Evolutionary conservation across 306 rosid genomes (phyloP).

Genomic region (Trifolium subterraneum): DNA sequence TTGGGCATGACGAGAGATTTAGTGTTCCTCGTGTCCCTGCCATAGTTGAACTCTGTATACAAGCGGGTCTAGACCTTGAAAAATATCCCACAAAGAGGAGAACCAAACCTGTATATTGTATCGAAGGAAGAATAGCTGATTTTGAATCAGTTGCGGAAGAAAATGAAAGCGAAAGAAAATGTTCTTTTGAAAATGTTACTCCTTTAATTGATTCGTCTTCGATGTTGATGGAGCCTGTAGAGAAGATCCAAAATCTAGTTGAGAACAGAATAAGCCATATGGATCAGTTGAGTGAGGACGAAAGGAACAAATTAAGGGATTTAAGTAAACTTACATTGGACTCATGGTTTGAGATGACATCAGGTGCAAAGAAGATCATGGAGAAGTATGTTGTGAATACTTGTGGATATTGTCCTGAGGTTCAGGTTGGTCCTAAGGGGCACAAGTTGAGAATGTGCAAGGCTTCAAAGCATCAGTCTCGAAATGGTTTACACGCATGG

Average conservation of each 20-base stretch:
- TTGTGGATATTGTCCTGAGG: constrained; percentile 86
- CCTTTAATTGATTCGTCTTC: constrained; percentile 31
- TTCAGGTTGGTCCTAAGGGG: constrained; percentile 88
- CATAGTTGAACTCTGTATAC: constrained; percentile 81
- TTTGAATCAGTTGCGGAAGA: constrained; percentile 59
- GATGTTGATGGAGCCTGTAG: constrained; percentile 34
- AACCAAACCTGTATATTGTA: constrained; percentile 75
- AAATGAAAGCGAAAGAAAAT: constrained; percentile 34
- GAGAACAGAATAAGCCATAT: constrained; percentile 38
- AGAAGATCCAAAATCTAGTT: constrained; percentile 38
- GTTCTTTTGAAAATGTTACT: constrained; percentile 26
- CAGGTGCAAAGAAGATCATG: constrained; percentile 76
- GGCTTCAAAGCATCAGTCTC: constrained; percentile 90
- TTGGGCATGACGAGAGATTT: constrained; percentile 72
- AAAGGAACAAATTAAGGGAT: constrained; percentile 42
- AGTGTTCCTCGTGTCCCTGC: constrained; percentile 68
- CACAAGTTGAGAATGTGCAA: constrained; percentile 89
- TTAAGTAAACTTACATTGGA: constrained; percentile 56
- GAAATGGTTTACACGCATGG: constrained; percentile 93
- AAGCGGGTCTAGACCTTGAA: constrained; percentile 76
- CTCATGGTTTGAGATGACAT: constrained; percentile 80
- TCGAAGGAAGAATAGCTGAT: constrained; percentile 92
- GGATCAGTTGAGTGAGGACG: constrained; percentile 43
- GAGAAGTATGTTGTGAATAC: constrained; percentile 70
- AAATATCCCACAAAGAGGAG: constrained; percentile 74